A percentile compares a stretch with the other conserved stretches of the same genome.
These are phyloP conservation scores for Claviceps paspali DNA, from an alignment of 2,329 filamentous ascomycete species.

Conservation along the genomic window DNA sequence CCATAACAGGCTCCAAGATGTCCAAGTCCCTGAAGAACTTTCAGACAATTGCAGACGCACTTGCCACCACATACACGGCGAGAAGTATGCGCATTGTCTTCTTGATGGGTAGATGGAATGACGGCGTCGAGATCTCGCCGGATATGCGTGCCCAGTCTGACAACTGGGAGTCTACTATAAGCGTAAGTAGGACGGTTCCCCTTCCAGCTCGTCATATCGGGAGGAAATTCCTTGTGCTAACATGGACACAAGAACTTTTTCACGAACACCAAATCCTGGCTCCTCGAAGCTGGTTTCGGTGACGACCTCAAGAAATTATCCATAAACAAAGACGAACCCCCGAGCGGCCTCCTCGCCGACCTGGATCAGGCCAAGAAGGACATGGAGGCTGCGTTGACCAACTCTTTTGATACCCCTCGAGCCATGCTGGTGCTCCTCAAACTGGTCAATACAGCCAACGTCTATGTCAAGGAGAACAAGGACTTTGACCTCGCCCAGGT, in stretches of 20 bases:
- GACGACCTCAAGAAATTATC: constrained; percentile 23
- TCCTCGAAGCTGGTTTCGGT: constrained; percentile 27
- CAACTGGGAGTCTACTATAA: constrained; percentile 67
- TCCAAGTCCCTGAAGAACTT: constrained; percentile 94
- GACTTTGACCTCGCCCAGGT: constrained; percentile 30
- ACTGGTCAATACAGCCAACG: constrained; percentile 65
- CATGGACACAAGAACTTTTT: constrained; percentile 39
- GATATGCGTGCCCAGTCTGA: constrained; percentile 62
- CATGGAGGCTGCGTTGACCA: constrained; percentile 46
- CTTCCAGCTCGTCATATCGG: background rate
- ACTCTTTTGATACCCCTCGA: constrained; percentile 76
- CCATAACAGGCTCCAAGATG: constrained; percentile 85
- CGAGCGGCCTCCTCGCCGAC: constrained; percentile 22
- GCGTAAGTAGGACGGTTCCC: constrained; percentile 25
- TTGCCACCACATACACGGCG: constrained; percentile 56
- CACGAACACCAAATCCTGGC: constrained; percentile 37
- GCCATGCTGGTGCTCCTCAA: constrained; percentile 68
- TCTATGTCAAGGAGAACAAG: constrained; percentile 33
- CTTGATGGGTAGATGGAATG: constrained; percentile 75
- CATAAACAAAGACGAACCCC: constrained; percentile 17
- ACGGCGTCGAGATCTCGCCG: constrained; percentile 79
- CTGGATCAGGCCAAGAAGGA: constrained; percentile 40
- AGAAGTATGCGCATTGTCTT: constrained; percentile 75
- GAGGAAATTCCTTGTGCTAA: background rate
- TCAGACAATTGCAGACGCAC: constrained; percentile 75